These are phyloP conservation scores for Puya raimondii DNA, from an alignment of 176 grass and related monocot genomes.

Conservation along the genomic window DNA sequence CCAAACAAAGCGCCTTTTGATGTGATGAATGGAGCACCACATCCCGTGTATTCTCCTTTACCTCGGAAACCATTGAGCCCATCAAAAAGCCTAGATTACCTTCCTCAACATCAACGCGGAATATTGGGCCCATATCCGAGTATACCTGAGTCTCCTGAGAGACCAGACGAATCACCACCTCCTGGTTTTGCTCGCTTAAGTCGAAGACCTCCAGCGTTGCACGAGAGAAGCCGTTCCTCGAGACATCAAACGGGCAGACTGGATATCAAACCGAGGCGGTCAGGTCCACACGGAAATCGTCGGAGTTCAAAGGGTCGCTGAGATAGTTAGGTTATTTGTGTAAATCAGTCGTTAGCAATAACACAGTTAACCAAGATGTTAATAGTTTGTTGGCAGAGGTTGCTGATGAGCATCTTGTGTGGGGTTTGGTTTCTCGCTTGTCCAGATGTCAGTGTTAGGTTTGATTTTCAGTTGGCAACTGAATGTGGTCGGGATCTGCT, in stretches of 20 bases:
- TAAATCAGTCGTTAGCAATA: too few relatives aligned
- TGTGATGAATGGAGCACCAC: not conserved
- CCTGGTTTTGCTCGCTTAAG: not conserved
- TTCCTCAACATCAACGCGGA: not conserved
- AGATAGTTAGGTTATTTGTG: too few relatives aligned
- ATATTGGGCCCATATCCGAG: not conserved
- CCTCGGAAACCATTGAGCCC: not conserved
- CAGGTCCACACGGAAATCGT: too few relatives aligned
- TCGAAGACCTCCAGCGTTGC: not conserved
- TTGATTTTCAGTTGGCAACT: too few relatives aligned
- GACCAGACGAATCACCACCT: not conserved
- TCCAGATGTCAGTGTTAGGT: too few relatives aligned
- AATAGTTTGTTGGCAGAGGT: too few relatives aligned
- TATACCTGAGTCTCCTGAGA: not conserved
- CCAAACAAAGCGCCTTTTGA: constrained; percentile 1
- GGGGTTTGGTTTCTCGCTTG: too few relatives aligned
- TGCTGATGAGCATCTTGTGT: too few relatives aligned
- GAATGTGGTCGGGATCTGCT: too few relatives aligned
- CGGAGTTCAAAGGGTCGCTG: too few relatives aligned
- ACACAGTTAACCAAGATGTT: too few relatives aligned
- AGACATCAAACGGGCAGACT: not conserved
- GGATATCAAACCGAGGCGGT: too few relatives aligned
- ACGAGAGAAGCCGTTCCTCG: not conserved
- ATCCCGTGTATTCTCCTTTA: not conserved
- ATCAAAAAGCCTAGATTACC: not conserved